Base-by-base conservation (phyloP, 1,284 basidiomycete genomes). In the Pseudozyma pruni region DNA sequence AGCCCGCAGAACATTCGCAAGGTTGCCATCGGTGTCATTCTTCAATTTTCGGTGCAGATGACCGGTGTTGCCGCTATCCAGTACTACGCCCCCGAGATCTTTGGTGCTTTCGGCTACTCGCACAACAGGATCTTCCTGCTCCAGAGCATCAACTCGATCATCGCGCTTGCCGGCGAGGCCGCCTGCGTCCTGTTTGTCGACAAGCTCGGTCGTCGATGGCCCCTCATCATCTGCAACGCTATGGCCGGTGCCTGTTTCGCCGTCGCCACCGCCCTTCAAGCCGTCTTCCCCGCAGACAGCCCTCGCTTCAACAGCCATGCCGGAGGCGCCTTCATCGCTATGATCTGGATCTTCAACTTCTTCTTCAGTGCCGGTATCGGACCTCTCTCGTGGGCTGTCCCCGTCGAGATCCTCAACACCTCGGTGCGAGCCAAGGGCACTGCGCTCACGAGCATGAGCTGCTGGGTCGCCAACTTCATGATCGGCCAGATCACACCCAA, bases 381-480 rank as follows among this genome's bases (percentile, higher is more conserved):
- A 0, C 86, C 86, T n/a, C 50, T 76, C 16, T 60, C 56, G 68
- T 87, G 27, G 63, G 46, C 61, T 27, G 40, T 68, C 23, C 81
- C 82, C 4, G 82, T 84, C 9, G 86, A 86, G 74, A 86, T 86
- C 74, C 83, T 86, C 81, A 87, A 87, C 51, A 88, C 86, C 16
- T 79, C 86, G n/a, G 88, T 87, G 9, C 84, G 88, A 16, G 87
- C 88, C 13, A 88, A 88, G 75, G 87, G 86, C 2, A 88, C 87
- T 0, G 87, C 87, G 2, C 83, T 89, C 29, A 88, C 88, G 1
- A 86, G 85, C 38, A 86, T 86, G 3, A 84, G 85, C 0, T 86
- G 85, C 3, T 87, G 86, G 86, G 83, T 87, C 13, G 41, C 58
- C 51, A 78, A 85, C 69, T 85, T 85, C 54, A 83, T 84, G 80